Base-by-base conservation (phyloP, 306 rosid species). In the Trifolium fragiferum region DNA sequence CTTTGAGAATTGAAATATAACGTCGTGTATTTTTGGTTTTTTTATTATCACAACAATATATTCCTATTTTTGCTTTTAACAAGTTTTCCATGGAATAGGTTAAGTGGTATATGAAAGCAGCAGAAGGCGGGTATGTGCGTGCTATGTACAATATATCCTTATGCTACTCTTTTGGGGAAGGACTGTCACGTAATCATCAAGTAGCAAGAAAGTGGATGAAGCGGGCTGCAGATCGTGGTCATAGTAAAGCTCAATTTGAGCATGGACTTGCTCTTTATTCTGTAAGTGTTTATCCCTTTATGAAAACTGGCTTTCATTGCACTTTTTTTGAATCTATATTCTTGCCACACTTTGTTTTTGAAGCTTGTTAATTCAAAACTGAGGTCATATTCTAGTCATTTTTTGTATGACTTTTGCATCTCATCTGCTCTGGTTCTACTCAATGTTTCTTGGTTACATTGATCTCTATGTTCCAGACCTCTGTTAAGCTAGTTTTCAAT, bases 141-240 rank as follows among this genome's bases (percentile, higher is more conserved):
- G 97, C 98, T 27, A 91, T 93, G 98, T 93, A 91, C 82, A 91
- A 93, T 60, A 64, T 84, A 18, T 86, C 97, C 37, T 77, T 91
- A 20, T 93, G 98, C 82, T 91, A 84, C 87, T 81, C 90, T 15
- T 77, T 60, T 60, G 97, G 96, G 76, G 94, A 91, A 80, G 97
- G 98, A 5, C 41, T 93, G 75, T 11, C 70, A 7, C 91, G 41
- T 19, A 86, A 79, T 82, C 92, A 77, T 82, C 85, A 78, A 66
- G 65, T 67, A 37, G 96, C 90, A 33, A 89, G 90, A 71, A 91
- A 86, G 76, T 93, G 98, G 96, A 91, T 89, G 98, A 88, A 88
- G 89, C 86, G 87, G 75, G 98, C 97, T 49, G 98, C 97, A 21
- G 97, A 93, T 75, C 86, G 79, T 14, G 94, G 94, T 75, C 97